Evolutionary conservation across 148 eudicot species (phyloP).

Genomic region (Dysphania ambrosioides): DNA sequence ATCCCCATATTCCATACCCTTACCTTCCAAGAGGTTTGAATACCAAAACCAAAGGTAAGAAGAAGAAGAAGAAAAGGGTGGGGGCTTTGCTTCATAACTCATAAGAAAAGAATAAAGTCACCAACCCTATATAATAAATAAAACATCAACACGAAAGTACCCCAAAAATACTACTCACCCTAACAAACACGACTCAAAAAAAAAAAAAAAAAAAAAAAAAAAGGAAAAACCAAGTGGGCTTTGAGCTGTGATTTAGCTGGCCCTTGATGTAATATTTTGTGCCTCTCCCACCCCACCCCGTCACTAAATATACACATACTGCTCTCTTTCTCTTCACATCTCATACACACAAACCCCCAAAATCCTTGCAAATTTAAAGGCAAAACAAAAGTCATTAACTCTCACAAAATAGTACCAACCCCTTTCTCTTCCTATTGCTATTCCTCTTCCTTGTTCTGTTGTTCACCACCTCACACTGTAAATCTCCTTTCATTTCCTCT

Average conservation of each 20-base stretch:
- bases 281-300: constrained; percentile 18
- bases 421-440: too few species aligned
- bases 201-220: too few species aligned
- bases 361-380: constrained; percentile 28
- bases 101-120: constrained; percentile 20
- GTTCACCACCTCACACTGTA: too few species aligned
- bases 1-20: constrained; percentile 6
- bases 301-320: constrained; percentile 23
- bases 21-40: constrained; percentile 6
- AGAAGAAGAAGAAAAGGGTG: not conserved
- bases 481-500: too few species aligned
- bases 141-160: too few species aligned
- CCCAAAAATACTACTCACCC: too few species aligned
- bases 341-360: constrained; percentile 14
- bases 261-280: constrained; percentile 33
- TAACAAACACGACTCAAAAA: too few species aligned
- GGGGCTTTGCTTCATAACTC: too few species aligned
- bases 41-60: not conserved
- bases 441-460: too few species aligned
- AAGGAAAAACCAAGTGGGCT: constrained; percentile 56
- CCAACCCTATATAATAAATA: constrained; percentile 8
- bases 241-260: constrained; percentile 99
- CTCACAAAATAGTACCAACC: too few species aligned
- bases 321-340: constrained; percentile 16
- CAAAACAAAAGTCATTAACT: too few species aligned